A percentile compares a stretch with the other conserved stretches of the same genome.
phyloP scores from a whole-genome alignment of 2,329 filamentous ascomycete genomes.

The Blumeria hordei region DNA sequence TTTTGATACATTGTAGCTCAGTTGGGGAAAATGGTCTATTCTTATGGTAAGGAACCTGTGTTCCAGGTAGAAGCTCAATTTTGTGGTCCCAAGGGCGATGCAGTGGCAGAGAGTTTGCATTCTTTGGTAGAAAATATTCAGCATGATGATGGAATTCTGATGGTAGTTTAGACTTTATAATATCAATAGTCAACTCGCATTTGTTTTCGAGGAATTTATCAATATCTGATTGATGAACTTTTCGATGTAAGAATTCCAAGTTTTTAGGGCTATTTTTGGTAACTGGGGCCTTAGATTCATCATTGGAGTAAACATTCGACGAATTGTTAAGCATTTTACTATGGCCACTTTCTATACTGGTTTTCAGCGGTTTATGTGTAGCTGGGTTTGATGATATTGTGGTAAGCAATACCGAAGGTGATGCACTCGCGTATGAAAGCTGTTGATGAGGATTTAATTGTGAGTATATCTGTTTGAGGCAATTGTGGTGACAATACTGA shows the following conservation, averaged over 20 bases:
- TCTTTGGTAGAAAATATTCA: not conserved
- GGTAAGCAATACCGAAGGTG: not conserved
- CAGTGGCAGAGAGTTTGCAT: not conserved
- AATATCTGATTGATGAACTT: not conserved
- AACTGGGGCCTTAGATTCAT: not conserved
- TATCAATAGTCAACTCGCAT: not conserved
- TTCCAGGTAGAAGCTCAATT: not conserved
- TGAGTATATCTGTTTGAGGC: not conserved
- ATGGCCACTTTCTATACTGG: not conserved
- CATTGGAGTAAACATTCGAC: not conserved
- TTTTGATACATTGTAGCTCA: not conserved
- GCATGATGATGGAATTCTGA: not conserved
- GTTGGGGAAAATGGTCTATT: not conserved
- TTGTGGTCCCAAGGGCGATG: not conserved
- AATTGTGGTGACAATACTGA: not conserved
- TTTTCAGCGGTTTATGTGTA: not conserved
- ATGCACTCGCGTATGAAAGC: not conserved
- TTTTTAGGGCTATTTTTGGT: not conserved
- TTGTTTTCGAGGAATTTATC: not conserved
- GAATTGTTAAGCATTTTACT: not conserved
- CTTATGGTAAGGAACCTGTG: not conserved
- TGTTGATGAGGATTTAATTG: not conserved
- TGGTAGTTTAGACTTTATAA: not conserved
- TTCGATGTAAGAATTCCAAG: not conserved
- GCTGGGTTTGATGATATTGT: not conserved